phyloP scores from a whole-genome alignment of 1,284 basidiomycete genomes.

The Apiotrichum gracile region DNA sequence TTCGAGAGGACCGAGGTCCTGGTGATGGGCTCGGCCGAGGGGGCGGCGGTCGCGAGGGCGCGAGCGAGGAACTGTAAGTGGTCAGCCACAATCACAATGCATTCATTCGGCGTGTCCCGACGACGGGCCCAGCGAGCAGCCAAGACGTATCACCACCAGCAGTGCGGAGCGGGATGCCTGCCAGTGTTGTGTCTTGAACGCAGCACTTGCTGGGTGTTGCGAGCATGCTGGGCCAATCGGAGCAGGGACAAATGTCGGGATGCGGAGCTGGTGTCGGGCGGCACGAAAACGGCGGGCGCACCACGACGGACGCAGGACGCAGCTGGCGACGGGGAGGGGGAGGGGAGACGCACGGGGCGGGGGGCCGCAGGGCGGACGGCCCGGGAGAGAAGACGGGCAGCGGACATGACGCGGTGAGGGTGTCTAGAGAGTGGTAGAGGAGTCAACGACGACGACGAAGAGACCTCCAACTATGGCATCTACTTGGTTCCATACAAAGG shows the following conservation, averaged over 20 bases:
- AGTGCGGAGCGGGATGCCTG: neutral
- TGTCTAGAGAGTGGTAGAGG: slow-evolving; percentile 6
- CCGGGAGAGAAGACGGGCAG: slow-evolving; percentile 38
- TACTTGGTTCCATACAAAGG: too few relatives aligned
- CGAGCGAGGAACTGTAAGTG: slow-evolving; percentile 31
- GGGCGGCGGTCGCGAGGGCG: slow-evolving; percentile 43
- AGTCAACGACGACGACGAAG: slow-evolving; percentile 6
- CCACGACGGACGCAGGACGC: neutral
- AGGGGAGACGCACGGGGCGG: slow-evolving; percentile 17
- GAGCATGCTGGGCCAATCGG: slow-evolving; percentile 7
- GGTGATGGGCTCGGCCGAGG: slow-evolving; percentile 66
- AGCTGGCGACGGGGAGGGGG: neutral
- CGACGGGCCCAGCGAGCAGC: too few relatives aligned
- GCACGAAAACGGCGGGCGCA: neutral
- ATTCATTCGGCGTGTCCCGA: too few relatives aligned
- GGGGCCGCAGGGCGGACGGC: slow-evolving; percentile 29
- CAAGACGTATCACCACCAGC: too few relatives aligned
- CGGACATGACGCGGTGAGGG: slow-evolving; percentile 27
- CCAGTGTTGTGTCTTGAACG: neutral
- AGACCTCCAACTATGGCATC: neutral
- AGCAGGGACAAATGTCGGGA: slow-evolving; percentile 5
- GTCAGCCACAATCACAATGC: neutral
- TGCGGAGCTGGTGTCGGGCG: neutral
- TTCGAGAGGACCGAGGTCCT: slow-evolving; percentile 83
- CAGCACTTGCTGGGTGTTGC: neutral